Evolutionary conservation across 176 grass and related monocot species (phyloP).

Genomic region (Oryza rufipogon): DNA sequence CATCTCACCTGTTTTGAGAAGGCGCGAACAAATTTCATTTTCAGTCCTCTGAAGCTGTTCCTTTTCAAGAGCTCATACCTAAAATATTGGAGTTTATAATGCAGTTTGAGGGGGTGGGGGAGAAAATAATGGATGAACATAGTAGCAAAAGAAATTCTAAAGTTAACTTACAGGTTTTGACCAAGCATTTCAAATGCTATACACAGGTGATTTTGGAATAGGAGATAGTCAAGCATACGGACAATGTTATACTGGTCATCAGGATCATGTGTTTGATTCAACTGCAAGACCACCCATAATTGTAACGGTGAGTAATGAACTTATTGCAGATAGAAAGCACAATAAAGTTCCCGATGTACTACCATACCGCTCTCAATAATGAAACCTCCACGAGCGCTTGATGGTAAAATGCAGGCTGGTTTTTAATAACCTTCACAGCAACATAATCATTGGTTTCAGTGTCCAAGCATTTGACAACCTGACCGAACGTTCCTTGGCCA

Average conservation of each 20-base stretch:
- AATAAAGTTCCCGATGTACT: constrained; percentile 19
- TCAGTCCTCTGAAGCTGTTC: constrained; percentile 85
- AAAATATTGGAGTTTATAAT: constrained; percentile 40
- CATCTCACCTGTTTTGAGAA: constrained; percentile 88
- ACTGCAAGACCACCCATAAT: constrained; percentile 58
- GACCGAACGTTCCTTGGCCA: constrained; percentile 97
- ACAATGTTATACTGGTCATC: constrained; percentile 96
- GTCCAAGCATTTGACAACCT: constrained; percentile 94
- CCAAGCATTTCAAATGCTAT: constrained; percentile 99
- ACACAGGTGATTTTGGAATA: constrained; percentile 83
- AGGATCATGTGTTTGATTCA: constrained; percentile 89
- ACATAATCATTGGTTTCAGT: constrained; percentile 72
- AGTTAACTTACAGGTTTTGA: constrained; percentile 83
- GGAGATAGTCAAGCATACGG: constrained; percentile 88
- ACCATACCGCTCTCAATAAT: constrained; percentile 73
- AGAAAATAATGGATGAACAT: neutral
- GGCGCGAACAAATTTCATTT: constrained; percentile 70
- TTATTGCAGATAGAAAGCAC: constrained; percentile 7
- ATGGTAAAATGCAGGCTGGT: constrained; percentile 92
- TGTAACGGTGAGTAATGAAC: neutral
- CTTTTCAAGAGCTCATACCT: constrained; percentile 93
- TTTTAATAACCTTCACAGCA: constrained; percentile 99
- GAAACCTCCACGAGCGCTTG: constrained; percentile 85
- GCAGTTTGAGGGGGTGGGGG: neutral
- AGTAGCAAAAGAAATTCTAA: neutral